A percentile compares a stretch with the other conserved stretches of the same genome.
phyloP scores from a whole-genome alignment of 2,329 filamentous ascomycete species.

The Graphilbum ipis-grandicollis region DNA sequence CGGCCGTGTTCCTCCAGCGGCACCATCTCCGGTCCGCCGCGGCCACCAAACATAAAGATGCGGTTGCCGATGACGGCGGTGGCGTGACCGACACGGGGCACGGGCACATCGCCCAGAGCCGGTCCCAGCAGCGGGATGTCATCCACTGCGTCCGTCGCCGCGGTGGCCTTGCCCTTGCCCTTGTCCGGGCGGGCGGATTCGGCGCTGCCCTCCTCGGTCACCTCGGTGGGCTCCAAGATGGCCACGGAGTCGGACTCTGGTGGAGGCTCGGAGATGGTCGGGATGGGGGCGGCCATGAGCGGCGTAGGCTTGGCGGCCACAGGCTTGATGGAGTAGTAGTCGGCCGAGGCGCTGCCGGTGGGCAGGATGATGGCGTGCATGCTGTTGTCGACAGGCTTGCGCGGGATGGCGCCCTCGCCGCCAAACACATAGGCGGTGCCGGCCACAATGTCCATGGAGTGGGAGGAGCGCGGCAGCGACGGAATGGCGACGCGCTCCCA shows the following conservation, averaged over 20 bases:
- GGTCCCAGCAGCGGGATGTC: constrained; percentile 15
- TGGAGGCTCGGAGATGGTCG: constrained; percentile 7
- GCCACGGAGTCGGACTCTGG: constrained; percentile 8
- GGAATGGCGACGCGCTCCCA: constrained; percentile 42
- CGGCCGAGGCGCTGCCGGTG: constrained; percentile 36
- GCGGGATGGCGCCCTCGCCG: constrained; percentile 42
- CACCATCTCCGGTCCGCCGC: constrained; percentile 48
- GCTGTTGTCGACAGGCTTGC: constrained; percentile 52
- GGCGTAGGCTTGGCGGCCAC: constrained; percentile 10
- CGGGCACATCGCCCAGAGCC: constrained; percentile 32
- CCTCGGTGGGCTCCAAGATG: constrained; percentile 2
- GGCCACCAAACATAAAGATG: constrained; percentile 70
- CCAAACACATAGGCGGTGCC: constrained; percentile 52
- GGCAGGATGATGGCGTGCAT: constrained; percentile 50
- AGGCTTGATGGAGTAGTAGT: constrained; percentile 40
- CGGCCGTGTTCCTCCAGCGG: constrained; percentile 58
- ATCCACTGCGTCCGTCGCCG: too few relatives aligned
- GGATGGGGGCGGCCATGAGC: constrained; percentile 12
- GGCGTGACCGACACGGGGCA: constrained; percentile 56
- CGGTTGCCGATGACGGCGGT: constrained; percentile 48
- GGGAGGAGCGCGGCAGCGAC: constrained; percentile 53
- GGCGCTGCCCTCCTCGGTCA: constrained; percentile 12
- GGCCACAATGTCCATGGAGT: constrained; percentile 45
- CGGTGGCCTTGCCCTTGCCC: constrained; percentile 16
- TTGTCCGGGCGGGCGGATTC: constrained; percentile 16